Percentiles rank a stretch among this genome's conserved stretches.
These are phyloP conservation scores for Clavaria fumosa DNA, from an alignment of 768 basidiomycete species.

Conservation along the genomic window DNA sequence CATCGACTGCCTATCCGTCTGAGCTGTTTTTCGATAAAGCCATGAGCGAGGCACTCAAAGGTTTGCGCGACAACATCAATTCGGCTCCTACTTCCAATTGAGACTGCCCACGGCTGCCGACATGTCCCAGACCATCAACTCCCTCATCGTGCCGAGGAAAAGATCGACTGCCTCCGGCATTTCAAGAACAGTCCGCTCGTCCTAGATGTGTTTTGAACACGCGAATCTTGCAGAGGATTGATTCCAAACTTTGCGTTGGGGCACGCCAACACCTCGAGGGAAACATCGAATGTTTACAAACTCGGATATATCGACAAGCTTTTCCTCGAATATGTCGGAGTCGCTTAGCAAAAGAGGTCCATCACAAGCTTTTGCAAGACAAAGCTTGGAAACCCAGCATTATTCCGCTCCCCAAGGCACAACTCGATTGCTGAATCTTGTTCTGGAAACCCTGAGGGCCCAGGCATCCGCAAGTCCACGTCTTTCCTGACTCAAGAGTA, in stretches of 20 bases:
- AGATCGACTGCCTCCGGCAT: conserved; percentile 24
- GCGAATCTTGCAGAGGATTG: conserved; percentile 29
- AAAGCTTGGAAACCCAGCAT: conserved; percentile 22
- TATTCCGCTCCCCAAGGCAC: conserved; percentile 8
- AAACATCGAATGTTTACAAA: conserved; percentile 37
- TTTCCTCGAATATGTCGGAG: conserved; percentile 29
- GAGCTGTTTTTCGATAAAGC: conserved; percentile 23
- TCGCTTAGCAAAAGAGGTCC: conserved; percentile 26
- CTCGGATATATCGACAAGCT: conserved; percentile 31
- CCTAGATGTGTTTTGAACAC: conserved; percentile 23
- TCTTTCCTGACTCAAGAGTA: conserved; percentile 19
- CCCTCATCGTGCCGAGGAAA: conserved; percentile 24
- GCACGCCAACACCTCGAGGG: conserved; percentile 33
- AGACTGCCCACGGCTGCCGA: conserved; percentile 14
- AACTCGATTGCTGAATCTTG: conserved; percentile 13
- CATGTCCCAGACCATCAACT: conserved; percentile 20
- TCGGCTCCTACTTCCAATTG: conserved; percentile 17
- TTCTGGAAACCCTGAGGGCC: conserved; percentile 7
- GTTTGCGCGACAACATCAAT: conserved; percentile 18
- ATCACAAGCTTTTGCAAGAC: conserved; percentile 18
- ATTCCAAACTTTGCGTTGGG: conserved; percentile 25
- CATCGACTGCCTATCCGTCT: conserved; percentile 21
- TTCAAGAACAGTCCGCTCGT: conserved; percentile 25
- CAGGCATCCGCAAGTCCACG: neutral
- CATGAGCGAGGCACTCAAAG: conserved; percentile 16